These are phyloP conservation scores for Colletotrichum sp. DNA, from an alignment of 2,329 filamentous ascomycete species.

Conservation along the genomic window DNA sequence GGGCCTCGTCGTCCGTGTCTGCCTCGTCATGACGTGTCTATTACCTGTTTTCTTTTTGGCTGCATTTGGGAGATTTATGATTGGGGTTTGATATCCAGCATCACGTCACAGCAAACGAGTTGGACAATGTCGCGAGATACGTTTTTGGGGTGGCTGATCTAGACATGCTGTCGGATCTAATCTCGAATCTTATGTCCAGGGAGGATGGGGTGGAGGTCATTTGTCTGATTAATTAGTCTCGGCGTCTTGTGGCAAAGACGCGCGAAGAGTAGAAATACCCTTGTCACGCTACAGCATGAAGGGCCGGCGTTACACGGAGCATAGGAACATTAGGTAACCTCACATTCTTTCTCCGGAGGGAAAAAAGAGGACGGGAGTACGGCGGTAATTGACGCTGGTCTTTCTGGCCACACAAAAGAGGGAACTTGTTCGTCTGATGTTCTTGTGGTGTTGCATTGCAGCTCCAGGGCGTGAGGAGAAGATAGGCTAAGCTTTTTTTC, in stretches of 20 bases:
- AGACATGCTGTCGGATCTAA: neutral
- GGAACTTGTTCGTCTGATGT: neutral
- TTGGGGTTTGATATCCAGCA: neutral
- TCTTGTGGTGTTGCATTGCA: neutral
- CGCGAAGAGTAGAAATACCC: neutral
- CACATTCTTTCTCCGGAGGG: neutral
- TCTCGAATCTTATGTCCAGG: neutral
- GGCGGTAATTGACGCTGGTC: neutral
- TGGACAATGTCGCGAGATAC: neutral
- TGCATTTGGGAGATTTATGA: neutral
- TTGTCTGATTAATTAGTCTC: neutral
- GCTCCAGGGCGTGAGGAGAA: neutral
- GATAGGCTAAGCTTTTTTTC: neutral
- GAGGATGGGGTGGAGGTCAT: neutral
- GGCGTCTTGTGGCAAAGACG: neutral
- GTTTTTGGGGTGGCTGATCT: neutral
- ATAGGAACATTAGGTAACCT: neutral
- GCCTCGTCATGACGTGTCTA: constrained; percentile 1
- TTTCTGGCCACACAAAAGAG: neutral
- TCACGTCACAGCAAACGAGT: neutral
- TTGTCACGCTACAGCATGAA: constrained; percentile 2
- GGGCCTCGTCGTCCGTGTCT: constrained; percentile 20
- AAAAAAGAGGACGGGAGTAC: neutral
- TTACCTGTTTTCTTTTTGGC: neutral
- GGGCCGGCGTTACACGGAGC: constrained; percentile 5